phyloP scores from a whole-genome alignment of 495 filamentous ascomycete genomes.

The Usnea hakonensis region DNA sequence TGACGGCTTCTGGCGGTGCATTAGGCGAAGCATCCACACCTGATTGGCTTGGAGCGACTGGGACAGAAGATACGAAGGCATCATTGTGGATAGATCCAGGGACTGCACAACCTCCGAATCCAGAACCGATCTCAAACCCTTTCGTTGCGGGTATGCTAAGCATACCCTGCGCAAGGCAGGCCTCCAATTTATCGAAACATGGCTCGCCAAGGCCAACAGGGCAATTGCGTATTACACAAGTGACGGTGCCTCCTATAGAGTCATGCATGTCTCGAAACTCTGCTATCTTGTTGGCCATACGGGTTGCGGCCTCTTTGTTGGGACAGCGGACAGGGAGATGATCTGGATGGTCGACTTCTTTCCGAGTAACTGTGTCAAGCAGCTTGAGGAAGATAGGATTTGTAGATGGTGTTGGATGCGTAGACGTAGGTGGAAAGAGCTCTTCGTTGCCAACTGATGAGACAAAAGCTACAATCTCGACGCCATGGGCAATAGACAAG shows the following conservation, averaged over 20 bases:
- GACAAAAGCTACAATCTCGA: constrained; percentile 89
- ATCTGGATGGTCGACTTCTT: constrained; percentile 63
- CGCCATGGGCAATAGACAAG: constrained; percentile 65
- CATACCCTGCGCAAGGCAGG: constrained; percentile 91
- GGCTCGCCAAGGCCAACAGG: constrained; percentile 89
- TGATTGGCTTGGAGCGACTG: constrained; percentile 24
- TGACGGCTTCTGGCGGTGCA: constrained; percentile 20
- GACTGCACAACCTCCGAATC: constrained; percentile 69
- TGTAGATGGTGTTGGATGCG: constrained; percentile 64
- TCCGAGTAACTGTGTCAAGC: constrained; percentile 63
- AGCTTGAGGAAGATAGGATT: constrained; percentile 78
- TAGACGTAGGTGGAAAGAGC: constrained; percentile 72
- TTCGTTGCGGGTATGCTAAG: constrained; percentile 95
- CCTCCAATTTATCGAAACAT: constrained; percentile 93
- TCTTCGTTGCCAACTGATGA: constrained; percentile 76
- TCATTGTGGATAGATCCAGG: constrained; percentile 93
- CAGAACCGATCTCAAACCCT: constrained; percentile 93
- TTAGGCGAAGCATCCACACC: constrained; percentile 27
- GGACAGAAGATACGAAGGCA: constrained; percentile 59
- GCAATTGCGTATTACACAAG: constrained; percentile 82
- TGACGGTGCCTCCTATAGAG: constrained; percentile 93
- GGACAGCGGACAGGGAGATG: constrained; percentile 82
- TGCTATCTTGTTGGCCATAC: constrained; percentile 76
- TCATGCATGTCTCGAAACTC: constrained; percentile 61
- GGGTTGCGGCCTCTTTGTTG: constrained; percentile 49